Evolutionary conservation across 306 rosid genomes (phyloP), one percentile per base, ranked within the genome.

Genomic region (Luffa aegyptiaca): DNA sequence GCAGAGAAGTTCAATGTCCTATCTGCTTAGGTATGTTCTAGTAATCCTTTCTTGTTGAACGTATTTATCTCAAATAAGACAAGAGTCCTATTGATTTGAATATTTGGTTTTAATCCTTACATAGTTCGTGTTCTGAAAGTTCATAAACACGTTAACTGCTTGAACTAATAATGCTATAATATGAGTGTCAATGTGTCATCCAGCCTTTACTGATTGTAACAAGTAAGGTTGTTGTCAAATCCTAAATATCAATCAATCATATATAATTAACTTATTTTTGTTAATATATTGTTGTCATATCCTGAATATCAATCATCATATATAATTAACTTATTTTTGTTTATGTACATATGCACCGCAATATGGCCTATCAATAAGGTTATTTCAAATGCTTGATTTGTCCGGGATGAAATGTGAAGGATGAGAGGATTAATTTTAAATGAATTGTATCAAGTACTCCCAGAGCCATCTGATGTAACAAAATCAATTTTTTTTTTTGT

Each of bases 1-100:
- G 93, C 70, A 89, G 84, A 82, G 92, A 89, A 81, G 90, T 93
- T 31, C 93, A 89, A 53, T 93, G 98, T 59, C 96, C 97, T 14
- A 92, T 92, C 89, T 93, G 98, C 81, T 85, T 92, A 77, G 97
- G 98, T 92, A 85, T 82, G 84, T 62, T 14, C 68, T 18, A 39
- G 1, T 64, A 9, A 39, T 31, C 37, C 26, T 18, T 77, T 62
- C 74, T 80, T n/a, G 66, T 45, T 65, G 59, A 74, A 31, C 62
- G 2, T 52, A 13, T 41, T 33, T 52, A 31, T 62, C 45, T 35
- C 58, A 75, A 6, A 65, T n/a, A 58, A 35, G 31, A 74, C 26
- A 16, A 35, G 62, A 51, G 51, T 74, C 10, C 20, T 52, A 16
- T 74, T 52, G 46, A 74, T 74, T 52, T 16, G 63, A 51, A 51